phyloP scores from a whole-genome alignment of 2,329 filamentous ascomycete genomes.

The Penicillium nordicum region DNA sequence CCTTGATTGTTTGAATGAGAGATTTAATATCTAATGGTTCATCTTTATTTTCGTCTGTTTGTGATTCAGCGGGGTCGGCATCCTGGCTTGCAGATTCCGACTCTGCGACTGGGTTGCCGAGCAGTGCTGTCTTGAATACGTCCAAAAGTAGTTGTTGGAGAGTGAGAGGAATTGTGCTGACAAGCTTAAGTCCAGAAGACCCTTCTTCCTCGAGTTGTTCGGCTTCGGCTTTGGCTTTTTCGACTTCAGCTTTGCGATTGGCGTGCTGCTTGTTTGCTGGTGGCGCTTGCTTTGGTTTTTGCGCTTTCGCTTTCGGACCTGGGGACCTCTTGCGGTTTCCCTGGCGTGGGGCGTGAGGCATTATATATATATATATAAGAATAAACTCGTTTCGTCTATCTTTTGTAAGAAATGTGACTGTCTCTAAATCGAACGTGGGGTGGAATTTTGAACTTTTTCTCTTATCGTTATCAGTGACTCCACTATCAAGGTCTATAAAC shows the following conservation, averaged over 20 bases:
- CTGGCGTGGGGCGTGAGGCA: constrained; percentile 7
- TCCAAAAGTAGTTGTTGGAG: constrained; percentile 70
- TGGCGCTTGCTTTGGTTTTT: constrained; percentile 7
- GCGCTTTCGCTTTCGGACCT: constrained; percentile 1
- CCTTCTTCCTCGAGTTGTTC: neutral
- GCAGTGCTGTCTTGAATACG: constrained; percentile 67
- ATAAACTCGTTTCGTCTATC: neutral
- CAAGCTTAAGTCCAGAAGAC: constrained; percentile 21
- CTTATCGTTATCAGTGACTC: constrained; percentile 10
- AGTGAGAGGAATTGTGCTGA: constrained; percentile 45
- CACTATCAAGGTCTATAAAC: constrained; percentile 1
- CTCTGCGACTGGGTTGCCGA: constrained; percentile 26
- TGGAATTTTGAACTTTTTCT: constrained; percentile 7
- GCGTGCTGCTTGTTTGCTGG: constrained; percentile 11
- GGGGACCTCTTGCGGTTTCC: constrained; percentile 11
- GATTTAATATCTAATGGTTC: constrained; percentile 40
- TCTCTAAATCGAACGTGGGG: constrained; percentile 1
- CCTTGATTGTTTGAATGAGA: constrained; percentile 76
- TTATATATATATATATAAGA: neutral
- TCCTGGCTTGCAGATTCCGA: neutral
- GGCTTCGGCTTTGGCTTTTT: constrained; percentile 8
- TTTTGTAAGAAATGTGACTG: neutral
- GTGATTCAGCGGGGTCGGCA: neutral
- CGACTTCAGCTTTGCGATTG: constrained; percentile 6
- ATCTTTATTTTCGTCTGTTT: constrained; percentile 6